These are phyloP conservation scores for Spinacia oleracea DNA, from an alignment of 179 eudicot species.

Conservation along the genomic window DNA sequence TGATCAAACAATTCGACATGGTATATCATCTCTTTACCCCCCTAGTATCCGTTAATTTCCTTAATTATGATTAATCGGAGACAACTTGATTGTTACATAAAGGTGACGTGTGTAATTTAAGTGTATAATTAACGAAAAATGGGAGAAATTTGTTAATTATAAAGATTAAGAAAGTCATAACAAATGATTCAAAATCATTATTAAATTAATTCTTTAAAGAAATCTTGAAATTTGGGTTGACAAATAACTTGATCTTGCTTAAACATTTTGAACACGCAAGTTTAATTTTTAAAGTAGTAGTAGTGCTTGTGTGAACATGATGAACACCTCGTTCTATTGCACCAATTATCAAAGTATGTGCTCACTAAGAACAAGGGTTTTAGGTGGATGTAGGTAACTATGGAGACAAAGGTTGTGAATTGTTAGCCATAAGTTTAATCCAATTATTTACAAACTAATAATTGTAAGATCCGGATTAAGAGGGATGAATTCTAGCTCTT, in stretches of 20 bases:
- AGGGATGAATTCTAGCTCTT: too few species aligned
- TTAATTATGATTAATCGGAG: too few species aligned
- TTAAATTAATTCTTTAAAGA: not conserved
- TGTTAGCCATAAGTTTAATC: not conserved
- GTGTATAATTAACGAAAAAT: not conserved
- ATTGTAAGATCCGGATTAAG: too few species aligned
- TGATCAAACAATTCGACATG: too few species aligned
- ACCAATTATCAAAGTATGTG: not conserved
- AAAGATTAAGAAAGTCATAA: not conserved
- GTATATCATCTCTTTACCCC: too few species aligned
- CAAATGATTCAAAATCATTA: not conserved
- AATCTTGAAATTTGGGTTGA: not conserved
- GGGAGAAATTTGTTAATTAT: not conserved
- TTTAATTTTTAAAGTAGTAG: not conserved
- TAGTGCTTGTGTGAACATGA: slow-evolving; percentile 1
- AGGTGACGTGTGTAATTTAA: not conserved
- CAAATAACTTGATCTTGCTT: slow-evolving; percentile 10
- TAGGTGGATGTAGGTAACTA: not conserved
- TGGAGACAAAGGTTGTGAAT: not conserved
- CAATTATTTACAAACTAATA: not conserved
- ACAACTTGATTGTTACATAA: too few species aligned
- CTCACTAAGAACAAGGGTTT: not conserved
- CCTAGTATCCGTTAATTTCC: too few species aligned
- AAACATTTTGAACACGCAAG: slow-evolving; percentile 11
- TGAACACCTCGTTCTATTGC: not conserved